Evolutionary conservation across 2,329 filamentous ascomycete species (phyloP).

Genomic region (Pezicula neosporulosa): DNA sequence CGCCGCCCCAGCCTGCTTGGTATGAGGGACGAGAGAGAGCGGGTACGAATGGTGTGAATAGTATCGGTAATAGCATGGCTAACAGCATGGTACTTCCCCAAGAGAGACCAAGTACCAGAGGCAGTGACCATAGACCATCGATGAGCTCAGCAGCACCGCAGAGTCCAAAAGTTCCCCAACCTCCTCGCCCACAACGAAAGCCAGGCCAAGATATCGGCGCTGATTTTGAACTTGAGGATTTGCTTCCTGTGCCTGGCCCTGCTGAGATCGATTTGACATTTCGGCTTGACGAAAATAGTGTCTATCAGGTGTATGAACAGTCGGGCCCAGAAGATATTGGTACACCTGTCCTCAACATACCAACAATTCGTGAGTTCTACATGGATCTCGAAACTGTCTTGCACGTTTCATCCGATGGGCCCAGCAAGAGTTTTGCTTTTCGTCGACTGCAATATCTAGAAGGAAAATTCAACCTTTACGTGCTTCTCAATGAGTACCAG

Average conservation of each 20-base stretch:
- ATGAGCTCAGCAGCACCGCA: conserved; percentile 30
- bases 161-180: conserved; percentile 34
- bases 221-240: conserved; percentile 81
- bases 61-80: conserved; percentile 43
- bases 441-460: conserved; percentile 92
- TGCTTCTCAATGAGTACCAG: conserved; percentile 92
- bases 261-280: conserved; percentile 66
- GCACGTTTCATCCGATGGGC: conserved; percentile 89
- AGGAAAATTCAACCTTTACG: conserved; percentile 94
- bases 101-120: conserved; percentile 22
- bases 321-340: conserved; percentile 57
- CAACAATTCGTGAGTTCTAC: conserved; percentile 91
- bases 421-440: conserved; percentile 96
- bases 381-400: conserved; percentile 87
- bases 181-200: conserved; percentile 65
- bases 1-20: conserved; percentile 90
- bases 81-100: conserved; percentile 27
- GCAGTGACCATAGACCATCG: conserved; percentile 13
- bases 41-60: conserved; percentile 32
- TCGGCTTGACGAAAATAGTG: conserved; percentile 75
- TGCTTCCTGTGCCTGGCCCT: conserved; percentile 67
- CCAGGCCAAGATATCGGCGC: conserved; percentile 87
- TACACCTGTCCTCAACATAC: conserved; percentile 75
- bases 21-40: conserved; percentile 42
- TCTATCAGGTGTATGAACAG: conserved; percentile 88